phyloP scores from a whole-genome alignment of 2,329 filamentous ascomycete species.

The Zasmidium citrigriseum region DNA sequence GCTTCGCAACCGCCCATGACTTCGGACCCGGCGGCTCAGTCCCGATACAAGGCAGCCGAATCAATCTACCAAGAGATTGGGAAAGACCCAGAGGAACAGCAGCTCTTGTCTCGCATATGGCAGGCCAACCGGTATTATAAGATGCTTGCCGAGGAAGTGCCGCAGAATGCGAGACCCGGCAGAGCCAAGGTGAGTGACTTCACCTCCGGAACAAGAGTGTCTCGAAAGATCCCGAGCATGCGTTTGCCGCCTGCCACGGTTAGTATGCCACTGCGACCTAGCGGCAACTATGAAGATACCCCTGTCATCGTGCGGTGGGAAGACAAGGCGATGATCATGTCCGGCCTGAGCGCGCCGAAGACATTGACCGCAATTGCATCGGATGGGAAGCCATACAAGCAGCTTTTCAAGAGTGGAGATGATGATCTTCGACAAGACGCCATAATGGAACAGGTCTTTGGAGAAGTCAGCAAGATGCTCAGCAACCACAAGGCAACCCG shows the following conservation, averaged over 20 bases:
- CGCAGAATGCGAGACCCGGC: not conserved
- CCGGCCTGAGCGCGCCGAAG: slow-evolving; percentile 89
- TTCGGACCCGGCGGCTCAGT: slow-evolving; percentile 71
- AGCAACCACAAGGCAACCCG: slow-evolving; percentile 83
- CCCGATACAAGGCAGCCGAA: slow-evolving; percentile 72
- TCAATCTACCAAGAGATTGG: slow-evolving; percentile 65
- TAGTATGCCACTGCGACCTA: slow-evolving; percentile 72
- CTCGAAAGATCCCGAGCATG: slow-evolving; percentile 57
- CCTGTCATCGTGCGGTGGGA: slow-evolving; percentile 74
- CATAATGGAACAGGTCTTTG: slow-evolving; percentile 99
- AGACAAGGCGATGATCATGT: slow-evolving; percentile 78
- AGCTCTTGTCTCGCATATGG: slow-evolving; percentile 71
- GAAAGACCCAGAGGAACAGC: slow-evolving; percentile 51
- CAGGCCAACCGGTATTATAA: slow-evolving; percentile 69
- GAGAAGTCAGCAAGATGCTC: slow-evolving; percentile 87
- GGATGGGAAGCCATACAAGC: slow-evolving; percentile 79
- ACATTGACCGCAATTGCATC: slow-evolving; percentile 80
- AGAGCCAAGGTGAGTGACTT: not conserved
- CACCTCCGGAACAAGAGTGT: not conserved
- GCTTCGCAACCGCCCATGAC: slow-evolving; percentile 59
- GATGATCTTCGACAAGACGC: slow-evolving; percentile 94
- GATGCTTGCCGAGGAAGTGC: slow-evolving; percentile 58
- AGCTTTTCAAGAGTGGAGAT: slow-evolving; percentile 92
- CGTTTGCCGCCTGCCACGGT: slow-evolving; percentile 85
- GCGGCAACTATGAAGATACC: slow-evolving; percentile 73